Base-by-base conservation (phyloP, 2,329 filamentous ascomycete genomes). In the Ceratocystis harringtonii region DNA sequence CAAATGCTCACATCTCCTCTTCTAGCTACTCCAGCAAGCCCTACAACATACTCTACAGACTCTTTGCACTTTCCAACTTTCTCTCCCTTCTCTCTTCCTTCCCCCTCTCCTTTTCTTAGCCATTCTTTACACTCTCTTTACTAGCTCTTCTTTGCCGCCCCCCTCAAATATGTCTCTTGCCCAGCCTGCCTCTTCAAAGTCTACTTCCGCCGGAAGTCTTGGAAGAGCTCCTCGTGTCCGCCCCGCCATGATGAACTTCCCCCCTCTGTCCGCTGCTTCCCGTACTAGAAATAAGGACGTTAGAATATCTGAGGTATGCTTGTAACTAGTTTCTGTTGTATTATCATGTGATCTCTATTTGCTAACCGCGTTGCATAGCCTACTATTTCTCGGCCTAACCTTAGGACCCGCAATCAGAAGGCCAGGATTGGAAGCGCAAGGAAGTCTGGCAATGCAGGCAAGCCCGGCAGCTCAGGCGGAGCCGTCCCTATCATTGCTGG, bases 351-450 rank as follows among this genome's bases (percentile, higher is more conserved):
- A 41, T 12, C 10, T 41, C 36, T n/a, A 30, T 19, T 7, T 58
- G 55, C 55, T 58, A 36, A 58, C 55, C 5, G 36, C 22, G 3
- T 58, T 3, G 28, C 2, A 8, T 36, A 60, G 60, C 22, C 52
- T 44, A 61, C 48, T 44, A 61, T 65, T 30, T 17, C 28, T 3
- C 61, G 63, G 28, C 66, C 66, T 8, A 67, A 65, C 44, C 41
- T 65, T 25, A 60, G 66, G 25, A 32, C 61, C 22, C 63, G 65
- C 25, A 28, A 30, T 32, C 60, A 55, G 44, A 45, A 36, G 45
- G 7, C 63, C 43, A 65, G 60, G 30, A 22, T 44, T 3, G 36
- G 25, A 4, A 52, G 25, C 44, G 8, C 44, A 7, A 19, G 10
- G 12, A 65, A 63, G 41, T n/a, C 66, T 3, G 36, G 25, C 5